Evolutionary conservation across 2,329 filamentous ascomycete species (phyloP).

Genomic region (Trichoderma lentiforme): DNA sequence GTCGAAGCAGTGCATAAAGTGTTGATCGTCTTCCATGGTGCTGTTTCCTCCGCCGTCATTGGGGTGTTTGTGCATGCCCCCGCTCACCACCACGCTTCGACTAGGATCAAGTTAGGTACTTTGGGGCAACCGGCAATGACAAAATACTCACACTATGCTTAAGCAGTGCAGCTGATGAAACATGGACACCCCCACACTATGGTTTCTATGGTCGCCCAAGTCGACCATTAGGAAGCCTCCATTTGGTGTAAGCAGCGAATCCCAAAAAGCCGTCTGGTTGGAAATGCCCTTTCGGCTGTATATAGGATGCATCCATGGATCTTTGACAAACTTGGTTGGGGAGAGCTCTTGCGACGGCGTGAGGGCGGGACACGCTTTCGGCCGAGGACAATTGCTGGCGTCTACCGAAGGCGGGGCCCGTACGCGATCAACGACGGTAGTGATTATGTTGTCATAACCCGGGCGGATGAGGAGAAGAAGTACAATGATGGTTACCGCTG

Average conservation of each 20-base stretch:
- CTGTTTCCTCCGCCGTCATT: background rate
- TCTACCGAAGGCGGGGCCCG: too few relatives aligned
- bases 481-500: background rate
- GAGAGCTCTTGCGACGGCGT: conserved; percentile 1
- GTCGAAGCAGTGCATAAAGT: conserved; percentile 4
- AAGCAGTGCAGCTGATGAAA: conserved; percentile 6
- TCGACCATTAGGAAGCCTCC: background rate
- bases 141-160: background rate
- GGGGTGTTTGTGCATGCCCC: too few relatives aligned
- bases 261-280: background rate
- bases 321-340: conserved; percentile 1
- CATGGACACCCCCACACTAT: conserved; percentile 3
- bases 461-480: conserved; percentile 2
- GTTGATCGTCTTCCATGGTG: background rate
- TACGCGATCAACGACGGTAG: background rate
- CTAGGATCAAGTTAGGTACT: too few relatives aligned
- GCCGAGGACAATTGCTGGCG: background rate
- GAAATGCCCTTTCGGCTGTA: background rate
- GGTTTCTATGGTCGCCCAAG: background rate
- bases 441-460: background rate
- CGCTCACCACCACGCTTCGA: too few relatives aligned
- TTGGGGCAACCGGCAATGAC: background rate
- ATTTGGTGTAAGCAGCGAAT: conserved; percentile 1
- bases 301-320: background rate
- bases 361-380: background rate